Percentiles rank a stretch among this genome's conserved stretches.
These are phyloP conservation scores for Elongisporangium undulatum DNA, from an alignment of 352 stramenopile genomes.

Conservation along the genomic window DNA sequence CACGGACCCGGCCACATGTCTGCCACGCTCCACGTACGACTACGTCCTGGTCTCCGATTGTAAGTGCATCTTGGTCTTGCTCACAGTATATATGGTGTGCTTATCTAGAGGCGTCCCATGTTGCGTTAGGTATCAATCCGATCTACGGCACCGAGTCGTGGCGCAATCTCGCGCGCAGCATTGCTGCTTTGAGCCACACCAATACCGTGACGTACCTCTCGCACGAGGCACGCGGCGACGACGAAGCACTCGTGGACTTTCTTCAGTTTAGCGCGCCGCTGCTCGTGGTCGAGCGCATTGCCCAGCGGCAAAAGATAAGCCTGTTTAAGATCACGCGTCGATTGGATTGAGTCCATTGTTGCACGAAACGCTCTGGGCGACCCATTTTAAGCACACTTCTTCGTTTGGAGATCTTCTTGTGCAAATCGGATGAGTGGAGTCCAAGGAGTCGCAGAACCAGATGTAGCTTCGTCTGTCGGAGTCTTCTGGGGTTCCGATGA, in stretches of 20 bases:
- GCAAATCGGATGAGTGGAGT: too few relatives aligned
- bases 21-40: constrained; percentile 27
- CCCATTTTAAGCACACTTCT: too few relatives aligned
- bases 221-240: constrained; percentile 66
- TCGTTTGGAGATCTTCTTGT: too few relatives aligned
- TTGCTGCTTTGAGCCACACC: constrained; percentile 42
- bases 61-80: constrained; percentile 8
- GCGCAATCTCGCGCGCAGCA: constrained; percentile 68
- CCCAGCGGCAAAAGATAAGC: constrained; percentile 29
- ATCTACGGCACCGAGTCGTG: constrained; percentile 82
- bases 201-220: constrained; percentile 64
- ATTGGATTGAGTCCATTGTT: neutral
- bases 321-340: constrained; percentile 48
- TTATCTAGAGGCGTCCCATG: neutral
- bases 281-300: constrained; percentile 38
- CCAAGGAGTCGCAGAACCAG: constrained; percentile 2
- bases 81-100: neutral
- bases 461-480: constrained; percentile 10
- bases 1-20: constrained; percentile 12
- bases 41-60: constrained; percentile 83
- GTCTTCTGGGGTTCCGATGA: constrained; percentile 23
- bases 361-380: too few relatives aligned
- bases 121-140: constrained; percentile 59
- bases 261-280: constrained; percentile 31
- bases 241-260: constrained; percentile 74